Percentiles rank a stretch among this genome's conserved stretches.
phyloP scores from a whole-genome alignment of 2,329 filamentous ascomycete genomes.

The Paecilomyces sp. region DNA sequence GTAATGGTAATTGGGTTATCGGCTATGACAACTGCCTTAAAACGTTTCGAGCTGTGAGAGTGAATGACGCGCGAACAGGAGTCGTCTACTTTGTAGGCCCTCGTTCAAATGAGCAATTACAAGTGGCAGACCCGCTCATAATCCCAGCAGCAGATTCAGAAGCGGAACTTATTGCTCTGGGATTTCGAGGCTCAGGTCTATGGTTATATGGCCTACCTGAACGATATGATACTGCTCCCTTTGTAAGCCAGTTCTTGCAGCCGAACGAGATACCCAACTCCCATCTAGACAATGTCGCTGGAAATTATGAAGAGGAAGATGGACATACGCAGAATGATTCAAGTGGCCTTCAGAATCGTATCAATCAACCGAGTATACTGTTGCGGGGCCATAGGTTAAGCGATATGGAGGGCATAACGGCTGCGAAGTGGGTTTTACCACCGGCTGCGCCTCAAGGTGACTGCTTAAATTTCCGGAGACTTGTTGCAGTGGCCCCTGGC shows the following conservation, averaged over 20 bases:
- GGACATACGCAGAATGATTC: slow-evolving; percentile 10
- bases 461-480: slow-evolving; percentile 24
- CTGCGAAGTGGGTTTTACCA: slow-evolving; percentile 63
- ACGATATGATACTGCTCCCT: slow-evolving; percentile 53
- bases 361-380: slow-evolving; percentile 56
- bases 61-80: slow-evolving; percentile 67
- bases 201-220: slow-evolving; percentile 76
- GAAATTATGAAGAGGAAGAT: slow-evolving; percentile 4
- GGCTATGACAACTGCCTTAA: slow-evolving; percentile 71
- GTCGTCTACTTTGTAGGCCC: slow-evolving; percentile 75
- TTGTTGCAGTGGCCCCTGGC: slow-evolving; percentile 67
- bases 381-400: slow-evolving; percentile 60
- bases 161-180: slow-evolving; percentile 66
- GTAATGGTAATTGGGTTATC: slow-evolving; percentile 67
- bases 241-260: slow-evolving; percentile 22
- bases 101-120: slow-evolving; percentile 33
- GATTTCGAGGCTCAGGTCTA: slow-evolving; percentile 64
- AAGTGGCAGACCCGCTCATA: slow-evolving; percentile 61
- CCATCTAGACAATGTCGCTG: background rate
- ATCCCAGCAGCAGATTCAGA: slow-evolving; percentile 61
- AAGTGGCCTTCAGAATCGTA: slow-evolving; percentile 26
- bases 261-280: background rate
- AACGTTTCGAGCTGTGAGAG: slow-evolving; percentile 68
- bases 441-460: slow-evolving; percentile 46
- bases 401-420: slow-evolving; percentile 59